Evolutionary conservation across 2,329 filamentous ascomycete species (phyloP), one percentile per base, ranked within the genome.

Genomic region (Cytospora paraplurivora): DNA sequence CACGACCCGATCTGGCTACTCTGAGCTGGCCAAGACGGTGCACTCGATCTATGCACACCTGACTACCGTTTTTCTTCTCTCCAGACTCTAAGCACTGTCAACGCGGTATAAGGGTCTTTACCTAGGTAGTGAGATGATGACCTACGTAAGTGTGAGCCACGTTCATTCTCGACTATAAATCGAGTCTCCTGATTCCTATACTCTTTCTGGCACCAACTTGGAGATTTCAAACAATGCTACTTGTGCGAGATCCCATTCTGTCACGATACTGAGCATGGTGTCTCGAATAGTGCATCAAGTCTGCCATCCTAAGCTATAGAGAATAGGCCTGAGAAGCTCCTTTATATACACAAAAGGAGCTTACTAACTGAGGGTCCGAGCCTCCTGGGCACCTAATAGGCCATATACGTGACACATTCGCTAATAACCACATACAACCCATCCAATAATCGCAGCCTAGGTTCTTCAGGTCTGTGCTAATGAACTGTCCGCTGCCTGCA

Each of bases 41-140:
- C 59, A 64, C 49, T 55, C 59, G 21, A 47, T 53, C 19, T 64
- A 54, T 1, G 62, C 35, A 4, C 56, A 58, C 10, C 38, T 64
- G 12, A 64, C 62, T 2, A 64, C 62, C 11, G 41, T 64, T n/a
- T 64, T 64, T 15, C 62, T 64, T 8, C 55, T 58, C 47, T 62
- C 59, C 12, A 38, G 59, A n/a, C 34, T 64, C 17, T 64, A 59
- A 59, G 62, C 62, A 2, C 38, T 58, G 32, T 53, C 49, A n/a
- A 64, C 38, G 12, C 12, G 57, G 21, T 62, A 64, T 54, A 62
- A 58, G 8, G 59, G 54, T 4, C 34, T 64, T 7, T n/a, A n/a
- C n/a, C n/a, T n/a, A n/a, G n/a, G n/a, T 64, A 59, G 62, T 54
- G 58, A 59, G 62, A 64, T 13, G 62, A 64, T 13, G 62, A 64